Evolutionary conservation across 169 alveolate genomes (phyloP).

Genomic region (Amoebophrya sp.): DNA sequence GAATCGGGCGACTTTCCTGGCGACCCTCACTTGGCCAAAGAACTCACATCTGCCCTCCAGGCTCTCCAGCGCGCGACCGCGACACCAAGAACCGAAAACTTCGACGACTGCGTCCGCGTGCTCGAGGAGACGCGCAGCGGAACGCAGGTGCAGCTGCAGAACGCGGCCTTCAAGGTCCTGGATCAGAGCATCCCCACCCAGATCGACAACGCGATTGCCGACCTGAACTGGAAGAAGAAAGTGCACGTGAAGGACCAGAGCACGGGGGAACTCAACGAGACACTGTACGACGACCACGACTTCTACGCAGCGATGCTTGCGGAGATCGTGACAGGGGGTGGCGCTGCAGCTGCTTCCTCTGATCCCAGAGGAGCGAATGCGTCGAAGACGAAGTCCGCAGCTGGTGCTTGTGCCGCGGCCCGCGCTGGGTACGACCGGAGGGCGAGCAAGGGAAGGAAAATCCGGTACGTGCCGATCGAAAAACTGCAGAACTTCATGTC

Average conservation of each 20-base stretch:
- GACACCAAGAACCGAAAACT: too few species aligned
- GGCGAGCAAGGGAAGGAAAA: not conserved
- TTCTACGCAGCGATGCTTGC: not conserved
- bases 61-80: too few species aligned
- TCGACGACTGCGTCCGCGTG: too few species aligned
- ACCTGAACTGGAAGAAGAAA: not conserved
- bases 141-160: not conserved
- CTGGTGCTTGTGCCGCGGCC: too few species aligned
- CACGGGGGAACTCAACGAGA: not conserved
- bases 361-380: not conserved
- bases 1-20: too few species aligned
- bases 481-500: not conserved
- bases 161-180: not conserved
- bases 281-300: not conserved
- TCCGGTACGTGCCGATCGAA: not conserved
- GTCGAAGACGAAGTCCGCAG: not conserved
- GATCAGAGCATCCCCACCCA: not conserved
- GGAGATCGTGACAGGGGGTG: not conserved
- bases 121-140: not conserved
- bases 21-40: too few species aligned
- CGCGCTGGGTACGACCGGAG: not conserved
- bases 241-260: not conserved
- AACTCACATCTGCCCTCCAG: too few species aligned
- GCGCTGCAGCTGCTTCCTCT: not conserved
- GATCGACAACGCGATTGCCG: not conserved